Conservation (phyloP, 1,284 basidiomycete genomes). For the Apiotrichum montevideense region DNA sequence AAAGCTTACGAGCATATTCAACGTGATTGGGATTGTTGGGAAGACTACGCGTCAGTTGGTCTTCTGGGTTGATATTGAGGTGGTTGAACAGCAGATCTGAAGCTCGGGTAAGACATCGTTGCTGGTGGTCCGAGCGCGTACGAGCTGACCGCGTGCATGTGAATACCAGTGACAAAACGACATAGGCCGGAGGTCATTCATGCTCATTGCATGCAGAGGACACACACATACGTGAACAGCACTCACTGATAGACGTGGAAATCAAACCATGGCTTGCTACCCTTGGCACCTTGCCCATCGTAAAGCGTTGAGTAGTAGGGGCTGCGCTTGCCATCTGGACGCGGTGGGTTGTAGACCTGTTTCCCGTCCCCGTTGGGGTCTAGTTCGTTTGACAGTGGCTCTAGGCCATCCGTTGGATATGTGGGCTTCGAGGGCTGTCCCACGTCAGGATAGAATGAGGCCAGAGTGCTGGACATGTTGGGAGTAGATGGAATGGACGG, state of each 20-base stretch:
- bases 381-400: slow-evolving; percentile 49
- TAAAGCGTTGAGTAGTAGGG: slow-evolving; percentile 16
- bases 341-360: slow-evolving; percentile 46
- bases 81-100: no score
- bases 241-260: slow-evolving; percentile 22
- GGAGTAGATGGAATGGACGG: background rate
- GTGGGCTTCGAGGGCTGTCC: slow-evolving; percentile 2
- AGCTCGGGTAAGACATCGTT: no score
- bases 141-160: no score
- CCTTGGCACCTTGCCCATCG: background rate
- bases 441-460: slow-evolving; percentile 3
- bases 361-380: slow-evolving; percentile 55
- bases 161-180: no score
- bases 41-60: slow-evolving; percentile 31
- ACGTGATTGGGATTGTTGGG: slow-evolving; percentile 19
- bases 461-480: background rate
- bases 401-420: slow-evolving; percentile 6
- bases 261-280: slow-evolving; percentile 17
- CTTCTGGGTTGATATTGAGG: slow-evolving; percentile 44
- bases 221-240: no score
- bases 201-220: no score
- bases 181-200: no score
- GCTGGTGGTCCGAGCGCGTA: no score
- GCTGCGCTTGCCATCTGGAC: slow-evolving; percentile 15
- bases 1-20: slow-evolving; percentile 17